Conservation (phyloP, 306 rosid genomes). For the Dryas drummondii region DNA sequence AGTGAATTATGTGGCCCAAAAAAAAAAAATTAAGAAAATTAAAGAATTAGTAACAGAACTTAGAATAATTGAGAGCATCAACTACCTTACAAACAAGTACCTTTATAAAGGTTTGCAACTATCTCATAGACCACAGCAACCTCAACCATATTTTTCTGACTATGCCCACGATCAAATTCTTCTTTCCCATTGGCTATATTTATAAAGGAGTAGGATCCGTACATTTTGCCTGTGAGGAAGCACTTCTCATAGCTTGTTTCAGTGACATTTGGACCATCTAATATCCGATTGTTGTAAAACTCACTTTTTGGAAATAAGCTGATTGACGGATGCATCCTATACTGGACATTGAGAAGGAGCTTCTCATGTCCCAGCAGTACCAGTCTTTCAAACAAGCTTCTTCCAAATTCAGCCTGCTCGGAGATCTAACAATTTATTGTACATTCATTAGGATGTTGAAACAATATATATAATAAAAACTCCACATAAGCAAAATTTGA, state of each 20-base stretch:
- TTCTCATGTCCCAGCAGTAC: constrained; percentile 26
- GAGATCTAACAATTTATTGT: constrained; percentile 16
- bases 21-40: not conserved
- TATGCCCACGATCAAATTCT: constrained; percentile 18
- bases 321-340: constrained; percentile 45
- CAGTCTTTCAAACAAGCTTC: constrained; percentile 44
- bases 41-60: not conserved
- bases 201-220: constrained; percentile 32
- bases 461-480: not conserved
- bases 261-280: constrained; percentile 28
- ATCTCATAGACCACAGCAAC: constrained; percentile 46
- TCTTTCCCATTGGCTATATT: constrained; percentile 37
- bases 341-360: constrained; percentile 36
- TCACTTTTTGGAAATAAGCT: constrained; percentile 36
- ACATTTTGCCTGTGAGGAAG: constrained; percentile 30
- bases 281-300: constrained; percentile 27
- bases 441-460: not conserved
- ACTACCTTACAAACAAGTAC: constrained; percentile 22
- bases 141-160: constrained; percentile 42
- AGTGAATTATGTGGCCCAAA: constrained; percentile 26
- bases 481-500: too few relatives aligned
- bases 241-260: not conserved
- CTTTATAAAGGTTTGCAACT: constrained; percentile 41
- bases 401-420: constrained; percentile 32
- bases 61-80: not conserved